Evolutionary conservation across 768 basidiomycete species (phyloP).

Genomic region (Glaciozyma martinii): DNA sequence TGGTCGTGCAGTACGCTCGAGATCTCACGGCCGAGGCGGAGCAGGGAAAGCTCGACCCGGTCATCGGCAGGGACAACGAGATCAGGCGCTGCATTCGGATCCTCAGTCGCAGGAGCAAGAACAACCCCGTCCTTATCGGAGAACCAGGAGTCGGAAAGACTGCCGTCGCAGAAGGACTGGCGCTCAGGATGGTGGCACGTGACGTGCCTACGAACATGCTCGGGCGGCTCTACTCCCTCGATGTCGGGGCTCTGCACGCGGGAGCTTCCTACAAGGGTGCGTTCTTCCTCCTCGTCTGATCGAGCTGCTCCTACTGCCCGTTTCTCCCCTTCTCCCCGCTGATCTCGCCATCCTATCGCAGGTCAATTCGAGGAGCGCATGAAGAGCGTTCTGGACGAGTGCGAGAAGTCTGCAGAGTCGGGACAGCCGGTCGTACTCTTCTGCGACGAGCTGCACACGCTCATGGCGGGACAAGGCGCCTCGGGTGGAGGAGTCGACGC

Average conservation of each 20-base stretch:
- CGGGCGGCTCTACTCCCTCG: conserved; percentile 69
- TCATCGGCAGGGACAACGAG: conserved; percentile 39
- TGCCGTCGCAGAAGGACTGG: conserved; percentile 86
- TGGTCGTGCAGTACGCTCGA: conserved; percentile 45
- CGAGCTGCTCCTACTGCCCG: too few relatives aligned
- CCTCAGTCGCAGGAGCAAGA: conserved; percentile 59
- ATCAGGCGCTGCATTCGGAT: conserved; percentile 35
- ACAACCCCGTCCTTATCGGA: conserved; percentile 93
- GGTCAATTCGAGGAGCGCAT: conserved; percentile 95
- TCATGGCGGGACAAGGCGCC: conserved; percentile 43
- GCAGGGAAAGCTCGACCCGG: conserved; percentile 42
- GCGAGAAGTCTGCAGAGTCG: conserved; percentile 62
- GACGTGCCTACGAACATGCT: conserved; percentile 73
- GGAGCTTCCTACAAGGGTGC: not conserved
- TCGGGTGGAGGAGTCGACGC: conserved; percentile 91
- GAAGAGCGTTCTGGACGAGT: conserved; percentile 81
- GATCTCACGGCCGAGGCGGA: conserved; percentile 43
- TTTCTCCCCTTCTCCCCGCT: not conserved
- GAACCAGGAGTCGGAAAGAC: conserved; percentile 94
- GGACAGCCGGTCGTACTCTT: conserved; percentile 72
- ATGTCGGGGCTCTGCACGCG: conserved; percentile 76
- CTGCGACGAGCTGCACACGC: conserved; percentile 60
- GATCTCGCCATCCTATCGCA: conserved; percentile 48
- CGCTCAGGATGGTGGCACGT: conserved; percentile 86
- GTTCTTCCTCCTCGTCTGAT: not conserved